These are phyloP conservation scores for Trichosporon sp. DNA, from an alignment of 1,284 basidiomycete species.

Conservation along the genomic window DNA sequence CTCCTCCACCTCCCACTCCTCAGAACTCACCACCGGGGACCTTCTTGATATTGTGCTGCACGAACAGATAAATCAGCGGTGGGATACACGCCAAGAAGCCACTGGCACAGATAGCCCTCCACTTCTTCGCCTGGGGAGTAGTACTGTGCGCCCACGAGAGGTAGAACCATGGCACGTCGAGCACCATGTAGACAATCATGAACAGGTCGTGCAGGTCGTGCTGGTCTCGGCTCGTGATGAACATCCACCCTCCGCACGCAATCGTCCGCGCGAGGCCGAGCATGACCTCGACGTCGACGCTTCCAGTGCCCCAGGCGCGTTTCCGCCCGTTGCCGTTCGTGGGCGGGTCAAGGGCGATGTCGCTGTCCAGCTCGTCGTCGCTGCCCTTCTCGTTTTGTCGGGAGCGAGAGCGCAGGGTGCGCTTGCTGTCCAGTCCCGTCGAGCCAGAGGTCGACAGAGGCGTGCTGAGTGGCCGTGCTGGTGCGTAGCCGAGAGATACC, in stretches of 20 bases:
- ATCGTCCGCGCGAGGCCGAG: constrained; percentile 68
- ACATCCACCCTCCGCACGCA: constrained; percentile 71
- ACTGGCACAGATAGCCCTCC: constrained; percentile 1
- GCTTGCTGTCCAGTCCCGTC: not conserved
- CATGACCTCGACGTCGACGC: constrained; percentile 50
- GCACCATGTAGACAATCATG: constrained; percentile 78
- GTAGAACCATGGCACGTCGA: constrained; percentile 82
- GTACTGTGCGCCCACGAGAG: constrained; percentile 55
- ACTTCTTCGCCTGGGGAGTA: constrained; percentile 8
- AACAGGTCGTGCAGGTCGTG: constrained; percentile 73
- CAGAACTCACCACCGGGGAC: constrained; percentile 71
- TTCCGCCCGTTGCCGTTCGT: not conserved
- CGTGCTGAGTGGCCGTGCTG: not conserved
- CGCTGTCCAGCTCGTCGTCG: not conserved
- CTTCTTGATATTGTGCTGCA: constrained; percentile 72
- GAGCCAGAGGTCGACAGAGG: not conserved
- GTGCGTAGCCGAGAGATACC: not conserved
- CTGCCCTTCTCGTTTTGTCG: not conserved
- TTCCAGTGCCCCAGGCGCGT: not conserved
- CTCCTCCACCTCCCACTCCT: no score
- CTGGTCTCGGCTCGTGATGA: constrained; percentile 59
- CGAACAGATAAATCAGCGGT: constrained; percentile 75
- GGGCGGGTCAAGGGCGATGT: not conserved
- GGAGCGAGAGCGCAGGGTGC: constrained; percentile 3
- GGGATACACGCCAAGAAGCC: constrained; percentile 63